Base-by-base conservation (phyloP, 257 asterid genomes). In the Fraxinus excelsior region DNA sequence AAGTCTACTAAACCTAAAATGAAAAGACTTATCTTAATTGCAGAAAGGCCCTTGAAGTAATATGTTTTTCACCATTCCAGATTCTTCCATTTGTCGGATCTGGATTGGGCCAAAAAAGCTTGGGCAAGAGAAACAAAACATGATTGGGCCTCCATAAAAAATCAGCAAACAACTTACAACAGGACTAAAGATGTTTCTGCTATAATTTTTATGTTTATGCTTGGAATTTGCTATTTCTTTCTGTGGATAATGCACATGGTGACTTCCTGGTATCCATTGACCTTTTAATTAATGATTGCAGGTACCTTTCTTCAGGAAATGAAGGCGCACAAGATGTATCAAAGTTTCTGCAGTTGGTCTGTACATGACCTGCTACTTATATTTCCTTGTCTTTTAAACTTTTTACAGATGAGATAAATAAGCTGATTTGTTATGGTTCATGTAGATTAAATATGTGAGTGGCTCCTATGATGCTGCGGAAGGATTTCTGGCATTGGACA, bases 381-480 rank as follows among this genome's bases (percentile, higher is more conserved):
- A 6, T 67, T 80, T 38, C 35, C 72, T 21, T 25, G 53, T n/a
- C 7, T 19, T 14, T 19, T 0, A 5, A 53, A 1, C 26, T n/a
- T 53, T 49, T 19, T n/a, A 53, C 64, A 19, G 26, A 46, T 46
- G 56, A 46, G n/a, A 7, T 46, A 46, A 46, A 46, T 46, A 46
- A 46, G 56, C 10, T 53, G 64, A 19, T 53, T 53, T 53, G 10
- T 53, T n/a, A 53, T 53, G 56, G 64, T 25, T 53, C 12, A 23
- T 87, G 86, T 85, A 95, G 99, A 88, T 96, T 68, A 96, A 93
- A 83, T 96, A 96, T 80, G 96, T 96, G 69, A 85, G 97, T 87
- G 99, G 99, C 62, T 77, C 97, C 60, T 96, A 96, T 85, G 98
- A 96, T 81, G 76, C 94, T 29, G 91, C 83, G 9, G 97, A 96